These are phyloP conservation scores for Scenedesmus sp. DNA, from an alignment of 163 green algal genomes.

Conservation along the genomic window DNA sequence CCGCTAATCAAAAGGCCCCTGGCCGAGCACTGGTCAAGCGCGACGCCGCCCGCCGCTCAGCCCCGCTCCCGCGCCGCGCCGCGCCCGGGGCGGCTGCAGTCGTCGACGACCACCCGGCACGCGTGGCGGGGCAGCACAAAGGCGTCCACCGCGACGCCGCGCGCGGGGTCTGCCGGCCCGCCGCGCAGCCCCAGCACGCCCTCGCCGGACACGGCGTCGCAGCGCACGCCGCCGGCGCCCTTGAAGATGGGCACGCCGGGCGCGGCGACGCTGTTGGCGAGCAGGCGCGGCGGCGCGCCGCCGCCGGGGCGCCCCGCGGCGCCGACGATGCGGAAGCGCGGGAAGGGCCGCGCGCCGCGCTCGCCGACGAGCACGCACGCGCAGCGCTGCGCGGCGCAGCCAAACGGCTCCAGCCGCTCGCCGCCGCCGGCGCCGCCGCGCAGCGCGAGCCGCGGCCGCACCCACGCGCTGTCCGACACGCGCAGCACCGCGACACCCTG, in stretches of 20 bases:
- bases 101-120: constrained; percentile 24
- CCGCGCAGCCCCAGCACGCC: neutral
- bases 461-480: neutral
- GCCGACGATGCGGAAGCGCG: constrained; percentile 11
- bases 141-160: neutral
- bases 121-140: neutral
- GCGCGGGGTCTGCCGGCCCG: neutral
- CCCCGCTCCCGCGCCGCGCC: too few relatives aligned
- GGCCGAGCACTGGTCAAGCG: too few relatives aligned
- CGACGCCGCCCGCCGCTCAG: too few relatives aligned
- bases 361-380: constrained; percentile 25
- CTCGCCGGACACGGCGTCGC: neutral
- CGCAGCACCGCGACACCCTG: constrained; percentile 16
- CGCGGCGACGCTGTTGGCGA: constrained; percentile 13
- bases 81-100: too few relatives aligned
- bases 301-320: neutral
- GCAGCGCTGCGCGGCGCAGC: neutral
- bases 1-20: too few relatives aligned
- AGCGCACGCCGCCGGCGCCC: neutral
- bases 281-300: too few relatives aligned
- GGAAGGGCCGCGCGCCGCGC: neutral
- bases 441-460: neutral
- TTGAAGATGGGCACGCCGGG: constrained; percentile 17
- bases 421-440: neutral
- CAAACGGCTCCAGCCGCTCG: neutral